Conservation (phyloP, 2,329 filamentous ascomycete genomes). For the Fusarium tanahbumbuense region DNA sequence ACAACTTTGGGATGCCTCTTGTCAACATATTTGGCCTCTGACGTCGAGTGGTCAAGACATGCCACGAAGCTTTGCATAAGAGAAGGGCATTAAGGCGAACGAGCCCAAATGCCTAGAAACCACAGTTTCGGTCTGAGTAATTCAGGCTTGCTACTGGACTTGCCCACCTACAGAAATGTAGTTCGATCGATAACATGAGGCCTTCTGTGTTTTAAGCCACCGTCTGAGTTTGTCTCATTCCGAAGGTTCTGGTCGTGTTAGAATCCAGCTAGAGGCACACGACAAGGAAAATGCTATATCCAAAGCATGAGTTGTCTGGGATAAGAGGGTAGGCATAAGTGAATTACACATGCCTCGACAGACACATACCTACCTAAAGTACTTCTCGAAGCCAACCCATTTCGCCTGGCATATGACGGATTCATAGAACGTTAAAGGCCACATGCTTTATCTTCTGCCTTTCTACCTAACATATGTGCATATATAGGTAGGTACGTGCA, state of each 20-base stretch:
- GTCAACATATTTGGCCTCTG: neutral
- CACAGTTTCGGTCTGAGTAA: conserved; percentile 15
- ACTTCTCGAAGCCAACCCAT: conserved; percentile 6
- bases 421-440: neutral
- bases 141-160: conserved; percentile 19
- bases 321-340: neutral
- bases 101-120: conserved; percentile 28
- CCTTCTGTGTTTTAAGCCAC: conserved; percentile 35
- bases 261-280: conserved; percentile 22
- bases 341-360: neutral
- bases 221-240: conserved; percentile 29
- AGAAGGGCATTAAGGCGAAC: conserved; percentile 32
- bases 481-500: conserved; percentile 1
- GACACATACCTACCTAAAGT: neutral
- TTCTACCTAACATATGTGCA: neutral
- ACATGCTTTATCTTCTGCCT: neutral
- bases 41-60: conserved; percentile 32
- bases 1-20: neutral
- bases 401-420: neutral
- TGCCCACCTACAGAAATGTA: conserved; percentile 15
- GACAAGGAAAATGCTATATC: conserved; percentile 15
- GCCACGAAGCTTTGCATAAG: conserved; percentile 49
- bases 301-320: conserved; percentile 30
- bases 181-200: conserved; percentile 24
- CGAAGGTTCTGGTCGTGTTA: conserved; percentile 17